Conservation (phyloP, 73 alveolate species). For the Symbiodinium pilosum region DNA sequence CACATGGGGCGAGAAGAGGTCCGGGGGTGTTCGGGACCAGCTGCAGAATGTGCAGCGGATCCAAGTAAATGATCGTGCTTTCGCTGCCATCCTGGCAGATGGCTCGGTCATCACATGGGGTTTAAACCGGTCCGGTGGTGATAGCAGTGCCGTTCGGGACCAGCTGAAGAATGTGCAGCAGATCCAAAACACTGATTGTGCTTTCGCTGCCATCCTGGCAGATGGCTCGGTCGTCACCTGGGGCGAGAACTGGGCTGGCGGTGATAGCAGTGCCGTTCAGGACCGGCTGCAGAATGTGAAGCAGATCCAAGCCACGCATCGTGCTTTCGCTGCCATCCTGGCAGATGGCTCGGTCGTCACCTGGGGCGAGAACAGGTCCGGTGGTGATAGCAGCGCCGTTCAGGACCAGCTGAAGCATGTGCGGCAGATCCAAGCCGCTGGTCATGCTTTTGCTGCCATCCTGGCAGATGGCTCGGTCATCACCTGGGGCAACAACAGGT, state of each 20-base stretch:
- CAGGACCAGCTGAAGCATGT: neutral
- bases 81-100: neutral
- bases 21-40: neutral
- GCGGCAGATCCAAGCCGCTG: too few species aligned
- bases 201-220: neutral
- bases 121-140: neutral
- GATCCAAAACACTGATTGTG: neutral
- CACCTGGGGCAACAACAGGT: too few species aligned
- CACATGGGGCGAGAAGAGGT: neutral
- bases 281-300: neutral
- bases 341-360: neutral
- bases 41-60: neutral
- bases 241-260: neutral
- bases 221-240: constrained; percentile 1
- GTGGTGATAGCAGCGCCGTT: neutral
- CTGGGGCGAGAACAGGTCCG: neutral
- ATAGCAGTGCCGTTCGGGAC: neutral
- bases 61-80: neutral
- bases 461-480: too few species aligned
- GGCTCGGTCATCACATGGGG: neutral
- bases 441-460: too few species aligned
- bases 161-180: neutral
- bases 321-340: constrained; percentile 13
- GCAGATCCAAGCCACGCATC: neutral
- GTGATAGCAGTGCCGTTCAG: neutral